These are phyloP conservation scores for Phaffia australis DNA, from an alignment of 768 basidiomycete genomes.

Conservation along the genomic window DNA sequence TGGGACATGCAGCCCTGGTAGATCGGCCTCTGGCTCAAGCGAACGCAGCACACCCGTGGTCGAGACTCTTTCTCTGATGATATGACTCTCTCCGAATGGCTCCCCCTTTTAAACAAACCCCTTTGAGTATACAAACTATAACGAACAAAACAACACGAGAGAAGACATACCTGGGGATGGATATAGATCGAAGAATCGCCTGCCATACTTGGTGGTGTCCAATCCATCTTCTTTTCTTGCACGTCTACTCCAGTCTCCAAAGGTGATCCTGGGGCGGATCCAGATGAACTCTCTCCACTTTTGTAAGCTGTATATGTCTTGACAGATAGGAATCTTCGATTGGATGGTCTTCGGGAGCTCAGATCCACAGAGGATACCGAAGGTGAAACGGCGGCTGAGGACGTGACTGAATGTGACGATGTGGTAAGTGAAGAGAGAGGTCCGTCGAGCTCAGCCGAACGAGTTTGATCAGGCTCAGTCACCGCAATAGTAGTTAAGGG, in stretches of 20 bases:
- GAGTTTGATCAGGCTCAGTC: no score
- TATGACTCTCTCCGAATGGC: slow-evolving; percentile 43
- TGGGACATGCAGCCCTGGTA: slow-evolving; percentile 57
- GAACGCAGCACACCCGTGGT: slow-evolving; percentile 70
- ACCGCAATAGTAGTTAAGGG: background rate
- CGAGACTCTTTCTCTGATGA: slow-evolving; percentile 86
- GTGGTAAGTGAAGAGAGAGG: no score
- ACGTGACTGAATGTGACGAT: no score
- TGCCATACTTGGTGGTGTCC: slow-evolving; percentile 17
- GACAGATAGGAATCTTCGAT: no score
- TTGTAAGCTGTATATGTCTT: no score
- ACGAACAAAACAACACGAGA: slow-evolving; percentile 6
- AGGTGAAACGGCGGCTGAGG: no score
- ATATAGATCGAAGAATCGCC: slow-evolving; percentile 19
- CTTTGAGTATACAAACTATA: slow-evolving; percentile 6
- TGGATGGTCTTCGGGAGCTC: no score
- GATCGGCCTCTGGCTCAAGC: slow-evolving; percentile 58
- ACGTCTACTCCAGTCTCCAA: no score
- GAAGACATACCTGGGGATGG: slow-evolving; percentile 14
- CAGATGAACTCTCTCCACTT: no score
- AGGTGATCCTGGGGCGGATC: no score
- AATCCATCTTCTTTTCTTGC: background rate
- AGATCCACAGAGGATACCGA: no score
- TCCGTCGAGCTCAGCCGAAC: background rate
- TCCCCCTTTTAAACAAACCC: background rate